Conservation (phyloP, 257 asterid genomes). For the Solanum raphanifolium region DNA sequence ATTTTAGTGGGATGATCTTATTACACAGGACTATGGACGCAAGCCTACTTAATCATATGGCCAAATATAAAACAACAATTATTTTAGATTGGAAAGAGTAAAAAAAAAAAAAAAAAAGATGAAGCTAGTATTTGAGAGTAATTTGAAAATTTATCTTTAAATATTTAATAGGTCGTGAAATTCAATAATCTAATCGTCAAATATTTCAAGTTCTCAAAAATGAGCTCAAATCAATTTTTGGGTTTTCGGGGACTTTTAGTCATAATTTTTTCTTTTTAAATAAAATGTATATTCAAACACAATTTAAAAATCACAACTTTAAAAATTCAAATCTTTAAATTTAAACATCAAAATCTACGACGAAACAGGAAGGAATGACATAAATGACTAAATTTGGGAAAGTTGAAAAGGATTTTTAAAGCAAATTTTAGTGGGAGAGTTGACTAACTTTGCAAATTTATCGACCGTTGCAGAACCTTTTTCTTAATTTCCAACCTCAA, state of each 20-base stretch:
- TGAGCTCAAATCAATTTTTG: background rate
- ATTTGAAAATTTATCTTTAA: background rate
- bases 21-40: background rate
- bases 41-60: background rate
- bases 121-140: background rate
- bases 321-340: background rate
- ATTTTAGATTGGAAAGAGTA: background rate
- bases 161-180: fast-evolving
- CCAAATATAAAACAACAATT: no score
- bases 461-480: background rate
- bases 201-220: background rate
- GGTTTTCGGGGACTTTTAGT: background rate
- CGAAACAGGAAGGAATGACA: background rate
- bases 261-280: background rate
- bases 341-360: background rate
- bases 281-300: background rate
- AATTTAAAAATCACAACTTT: background rate
- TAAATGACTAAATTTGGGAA: background rate
- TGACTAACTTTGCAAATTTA: background rate
- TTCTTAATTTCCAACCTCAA: background rate
- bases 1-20: no score
- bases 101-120: background rate
- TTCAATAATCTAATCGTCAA: background rate
- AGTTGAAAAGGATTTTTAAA: background rate
- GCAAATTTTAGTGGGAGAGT: background rate